Evolutionary conservation across 176 grass and related monocot species (phyloP).

Genomic region (Musa schizocarpa): DNA sequence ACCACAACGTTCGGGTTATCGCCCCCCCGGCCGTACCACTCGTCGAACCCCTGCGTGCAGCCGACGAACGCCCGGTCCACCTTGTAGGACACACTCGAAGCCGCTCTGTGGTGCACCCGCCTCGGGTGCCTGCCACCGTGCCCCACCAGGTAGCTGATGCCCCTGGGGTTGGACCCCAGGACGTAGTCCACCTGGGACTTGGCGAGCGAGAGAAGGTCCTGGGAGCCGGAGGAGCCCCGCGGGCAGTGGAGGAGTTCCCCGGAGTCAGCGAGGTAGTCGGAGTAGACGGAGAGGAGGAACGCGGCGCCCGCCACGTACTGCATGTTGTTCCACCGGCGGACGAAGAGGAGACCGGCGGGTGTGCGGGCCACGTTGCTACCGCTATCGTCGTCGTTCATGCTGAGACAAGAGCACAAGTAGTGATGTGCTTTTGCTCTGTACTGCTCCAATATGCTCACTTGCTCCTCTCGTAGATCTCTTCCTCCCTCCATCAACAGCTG

Average conservation of each 20-base stretch:
- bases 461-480: background rate
- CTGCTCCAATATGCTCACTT: background rate
- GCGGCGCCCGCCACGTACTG: constrained; percentile 12
- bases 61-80: background rate
- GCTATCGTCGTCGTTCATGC: constrained; percentile 1
- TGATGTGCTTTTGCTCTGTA: constrained; percentile 6
- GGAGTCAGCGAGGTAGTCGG: background rate
- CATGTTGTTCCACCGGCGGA: constrained; percentile 19
- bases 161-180: background rate
- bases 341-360: constrained; percentile 11
- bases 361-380: constrained; percentile 2
- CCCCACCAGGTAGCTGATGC: constrained; percentile 6
- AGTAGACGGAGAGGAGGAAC: constrained; percentile 4
- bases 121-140: background rate
- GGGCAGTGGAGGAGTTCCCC: background rate
- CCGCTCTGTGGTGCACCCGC: constrained; percentile 5
- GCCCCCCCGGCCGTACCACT: background rate
- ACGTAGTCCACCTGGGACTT: background rate
- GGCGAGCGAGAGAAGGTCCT: background rate
- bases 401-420: constrained; percentile 1
- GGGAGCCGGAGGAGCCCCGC: background rate
- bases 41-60: constrained; percentile 5
- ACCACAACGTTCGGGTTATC: background rate
- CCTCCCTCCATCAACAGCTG: constrained; percentile 8
- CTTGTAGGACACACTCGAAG: background rate